Evolutionary conservation across 139 green algal genomes (phyloP), one percentile per base, ranked within the genome.

Genomic region (Chlamydomonas schloesseri): DNA sequence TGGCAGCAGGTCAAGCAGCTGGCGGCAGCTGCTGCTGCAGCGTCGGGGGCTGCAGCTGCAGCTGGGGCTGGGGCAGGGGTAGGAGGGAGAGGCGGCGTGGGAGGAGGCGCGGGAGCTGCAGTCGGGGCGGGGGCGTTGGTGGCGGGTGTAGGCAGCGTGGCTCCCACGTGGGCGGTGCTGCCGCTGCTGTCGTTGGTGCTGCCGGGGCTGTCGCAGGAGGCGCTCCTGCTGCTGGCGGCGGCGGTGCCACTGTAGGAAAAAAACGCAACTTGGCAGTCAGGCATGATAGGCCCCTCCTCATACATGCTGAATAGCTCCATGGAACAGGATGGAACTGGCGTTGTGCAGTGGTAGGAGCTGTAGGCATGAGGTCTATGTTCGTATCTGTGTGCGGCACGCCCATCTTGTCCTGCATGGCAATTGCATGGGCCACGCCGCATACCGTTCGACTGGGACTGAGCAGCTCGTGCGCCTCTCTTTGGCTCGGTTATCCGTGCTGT

Each of bases 121-220:
- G 26, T 18, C 24, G 62, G 62, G 28, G 28, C 26, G 13, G 64
- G 42, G 15, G 29, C 36, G 23, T 36, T 1, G 26, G 36, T 6
- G 36, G 31, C 31, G 8, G 73, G 18, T n/a, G n/a, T n/a, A 8
- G 26, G 36, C 70, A 46, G 36, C 18, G 62, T 83, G 67, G n/a
- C 8, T 2, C 33, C 23, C 0, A 77, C 67, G 24, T 76, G 65
- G 79, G 79, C 67, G 64, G n/a, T 85, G 79, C 31, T 85, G 79
- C 79, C 79, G 79, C 68, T 85, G 79, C 79, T 85, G 46, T 76
- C 79, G 31, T 47, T 85, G 28, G 67, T 76, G 65, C 70, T 85
- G 79, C 79, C 79, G 20, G 46, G 67, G 24, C 0, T 76, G 47
- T 24, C 67, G 67, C 55, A 76, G 26, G 79, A 85, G 79, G 79